These are phyloP conservation scores for Amphicarpaea edgeworthii DNA, from an alignment of 306 rosid species.

Conservation along the genomic window DNA sequence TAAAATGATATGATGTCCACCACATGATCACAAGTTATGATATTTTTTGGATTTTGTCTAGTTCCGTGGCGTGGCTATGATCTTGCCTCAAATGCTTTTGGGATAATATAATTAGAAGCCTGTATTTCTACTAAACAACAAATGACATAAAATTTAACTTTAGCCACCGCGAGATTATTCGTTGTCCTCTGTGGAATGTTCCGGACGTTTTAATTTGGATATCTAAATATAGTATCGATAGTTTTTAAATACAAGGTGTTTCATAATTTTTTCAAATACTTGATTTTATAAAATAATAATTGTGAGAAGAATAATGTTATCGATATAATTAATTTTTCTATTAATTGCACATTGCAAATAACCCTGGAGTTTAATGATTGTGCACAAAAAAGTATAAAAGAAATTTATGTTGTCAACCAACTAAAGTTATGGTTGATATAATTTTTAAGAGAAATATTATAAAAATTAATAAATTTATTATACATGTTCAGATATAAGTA, in stretches of 20 bases:
- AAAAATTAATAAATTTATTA: too few species aligned
- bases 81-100: slow-evolving; percentile 25
- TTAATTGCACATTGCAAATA: too few species aligned
- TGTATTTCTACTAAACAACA: not conserved
- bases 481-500: too few species aligned
- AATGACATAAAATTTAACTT: not conserved
- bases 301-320: too few species aligned
- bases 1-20: not conserved
- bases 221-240: not conserved
- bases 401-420: too few species aligned
- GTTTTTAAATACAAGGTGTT: not conserved
- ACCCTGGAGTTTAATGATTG: too few species aligned
- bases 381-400: too few species aligned
- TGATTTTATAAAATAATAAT: not conserved
- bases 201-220: not conserved
- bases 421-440: too few species aligned
- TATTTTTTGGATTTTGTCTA: not conserved
- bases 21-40: not conserved
- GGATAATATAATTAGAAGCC: not conserved
- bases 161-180: not conserved
- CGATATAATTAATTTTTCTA: too few species aligned
- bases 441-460: too few species aligned
- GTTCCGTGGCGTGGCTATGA: not conserved
- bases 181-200: slow-evolving; percentile 3
- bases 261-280: not conserved